phyloP scores from a whole-genome alignment of 495 filamentous ascomycete species.

The Neurospora tetraspora region DNA sequence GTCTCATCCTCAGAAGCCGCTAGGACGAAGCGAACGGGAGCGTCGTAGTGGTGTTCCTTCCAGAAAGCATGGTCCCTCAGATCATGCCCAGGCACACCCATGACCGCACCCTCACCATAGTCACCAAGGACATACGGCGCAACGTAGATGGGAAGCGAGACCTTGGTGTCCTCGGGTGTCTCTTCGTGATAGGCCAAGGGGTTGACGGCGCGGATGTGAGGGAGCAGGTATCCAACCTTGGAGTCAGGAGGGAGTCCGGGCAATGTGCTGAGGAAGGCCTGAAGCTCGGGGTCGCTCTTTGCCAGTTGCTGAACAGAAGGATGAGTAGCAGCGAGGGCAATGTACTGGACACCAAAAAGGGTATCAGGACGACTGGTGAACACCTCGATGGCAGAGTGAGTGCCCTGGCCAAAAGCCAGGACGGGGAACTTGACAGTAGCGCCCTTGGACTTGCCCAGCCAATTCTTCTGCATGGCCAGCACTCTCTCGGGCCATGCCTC shows the following conservation, averaged over 20 bases:
- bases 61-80: slow-evolving; percentile 68
- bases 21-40: slow-evolving; percentile 43
- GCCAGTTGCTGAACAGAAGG: slow-evolving; percentile 56
- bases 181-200: slow-evolving; percentile 51
- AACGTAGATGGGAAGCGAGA: slow-evolving; percentile 62
- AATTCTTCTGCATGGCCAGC: slow-evolving; percentile 75
- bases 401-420: slow-evolving; percentile 23
- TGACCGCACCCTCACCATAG: slow-evolving; percentile 82
- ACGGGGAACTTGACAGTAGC: slow-evolving; percentile 62
- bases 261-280: slow-evolving; percentile 54
- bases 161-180: slow-evolving; percentile 35
- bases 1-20: slow-evolving; percentile 41
- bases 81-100: slow-evolving; percentile 88
- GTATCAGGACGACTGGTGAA: slow-evolving; percentile 83
- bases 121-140: slow-evolving; percentile 81
- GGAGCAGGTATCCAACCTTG: slow-evolving; percentile 62
- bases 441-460: slow-evolving; percentile 72
- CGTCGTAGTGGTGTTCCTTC: slow-evolving; percentile 50
- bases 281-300: slow-evolving; percentile 47
- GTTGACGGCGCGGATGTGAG: slow-evolving; percentile 51
- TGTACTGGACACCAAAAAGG: slow-evolving; percentile 71
- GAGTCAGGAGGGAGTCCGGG: slow-evolving; percentile 56
- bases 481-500: slow-evolving; percentile 74
- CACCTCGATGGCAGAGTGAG: slow-evolving; percentile 47
- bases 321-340: slow-evolving; percentile 67